Conservation (phyloP, 768 basidiomycete genomes). For the Termitomyces titanicus region DNA sequence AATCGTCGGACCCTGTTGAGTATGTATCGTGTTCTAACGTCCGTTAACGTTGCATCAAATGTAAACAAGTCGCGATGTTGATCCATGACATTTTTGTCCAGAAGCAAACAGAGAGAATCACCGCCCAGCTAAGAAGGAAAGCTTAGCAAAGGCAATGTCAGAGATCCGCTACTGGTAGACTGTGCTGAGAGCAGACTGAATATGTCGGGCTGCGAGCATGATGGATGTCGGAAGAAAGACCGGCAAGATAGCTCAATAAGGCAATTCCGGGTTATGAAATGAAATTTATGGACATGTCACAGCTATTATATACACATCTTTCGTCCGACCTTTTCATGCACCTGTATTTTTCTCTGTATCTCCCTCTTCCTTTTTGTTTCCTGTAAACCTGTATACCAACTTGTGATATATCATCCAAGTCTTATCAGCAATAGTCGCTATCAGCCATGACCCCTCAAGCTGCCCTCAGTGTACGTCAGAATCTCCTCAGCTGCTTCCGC, state of each 20-base stretch:
- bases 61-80: neutral
- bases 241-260: slow-evolving; percentile 18
- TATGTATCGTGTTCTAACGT: too few species aligned
- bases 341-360: slow-evolving; percentile 19
- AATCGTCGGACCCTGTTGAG: too few species aligned
- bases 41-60: neutral
- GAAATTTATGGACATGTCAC: slow-evolving; percentile 21
- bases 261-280: slow-evolving; percentile 15
- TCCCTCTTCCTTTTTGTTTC: slow-evolving; percentile 7
- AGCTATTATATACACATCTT: slow-evolving; percentile 16
- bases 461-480: slow-evolving; percentile 19
- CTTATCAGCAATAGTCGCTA: slow-evolving; percentile 9
- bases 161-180: neutral
- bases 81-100: neutral
- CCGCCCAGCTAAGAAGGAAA: neutral
- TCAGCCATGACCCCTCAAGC: slow-evolving; percentile 14
- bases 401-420: slow-evolving; percentile 6
- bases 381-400: slow-evolving; percentile 19
- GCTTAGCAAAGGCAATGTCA: neutral
- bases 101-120: neutral
- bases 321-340: slow-evolving; percentile 20
- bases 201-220: slow-evolving; percentile 1
- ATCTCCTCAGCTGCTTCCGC: slow-evolving; percentile 4
- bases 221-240: neutral
- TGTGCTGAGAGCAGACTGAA: neutral